These are phyloP conservation scores for Odontarrhena argentea DNA, from an alignment of 345 rosid species.

Conservation along the genomic window DNA sequence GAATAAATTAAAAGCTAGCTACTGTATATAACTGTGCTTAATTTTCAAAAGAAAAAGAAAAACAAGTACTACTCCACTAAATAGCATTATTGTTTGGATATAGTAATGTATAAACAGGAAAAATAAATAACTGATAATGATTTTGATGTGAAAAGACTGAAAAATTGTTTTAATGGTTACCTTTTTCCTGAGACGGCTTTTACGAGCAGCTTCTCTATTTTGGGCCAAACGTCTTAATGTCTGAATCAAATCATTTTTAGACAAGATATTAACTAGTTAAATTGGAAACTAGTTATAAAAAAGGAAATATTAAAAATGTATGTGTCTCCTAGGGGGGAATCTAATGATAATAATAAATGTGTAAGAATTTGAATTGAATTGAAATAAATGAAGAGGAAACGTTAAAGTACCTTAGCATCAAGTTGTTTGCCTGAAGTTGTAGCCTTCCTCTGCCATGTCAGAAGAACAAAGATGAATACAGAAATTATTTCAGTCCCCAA, in stretches of 20 bases:
- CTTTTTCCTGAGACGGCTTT: slow-evolving; percentile 97
- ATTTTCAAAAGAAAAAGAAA: not conserved
- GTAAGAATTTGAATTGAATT: slow-evolving; percentile 2
- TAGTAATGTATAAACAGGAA: too few relatives aligned
- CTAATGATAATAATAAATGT: not conserved
- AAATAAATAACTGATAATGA: not conserved
- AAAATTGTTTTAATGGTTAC: slow-evolving; percentile 38
- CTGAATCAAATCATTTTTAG: slow-evolving; percentile 46
- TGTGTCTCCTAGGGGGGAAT: slow-evolving; percentile 25
- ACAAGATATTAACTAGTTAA: slow-evolving; percentile 17
- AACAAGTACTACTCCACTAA: not conserved
- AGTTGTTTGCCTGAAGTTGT: slow-evolving; percentile 78
- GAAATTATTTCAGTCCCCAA: slow-evolving; percentile 19
- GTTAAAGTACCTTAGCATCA: slow-evolving; percentile 80
- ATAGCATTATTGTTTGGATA: not conserved
- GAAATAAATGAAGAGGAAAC: not conserved
- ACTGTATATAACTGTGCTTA: too few relatives aligned
- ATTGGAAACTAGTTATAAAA: not conserved
- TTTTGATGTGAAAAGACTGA: slow-evolving; percentile 1
- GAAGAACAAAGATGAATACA: slow-evolving; percentile 32
- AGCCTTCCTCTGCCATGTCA: slow-evolving; percentile 73
- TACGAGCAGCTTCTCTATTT: slow-evolving; percentile 99
- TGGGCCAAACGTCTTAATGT: slow-evolving; percentile 97
- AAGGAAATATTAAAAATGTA: not conserved
- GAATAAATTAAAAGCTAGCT: not conserved